Percentiles rank a stretch among this genome's conserved stretches.
These are phyloP conservation scores for Sindora glabra DNA, from an alignment of 306 rosid species.

Conservation along the genomic window DNA sequence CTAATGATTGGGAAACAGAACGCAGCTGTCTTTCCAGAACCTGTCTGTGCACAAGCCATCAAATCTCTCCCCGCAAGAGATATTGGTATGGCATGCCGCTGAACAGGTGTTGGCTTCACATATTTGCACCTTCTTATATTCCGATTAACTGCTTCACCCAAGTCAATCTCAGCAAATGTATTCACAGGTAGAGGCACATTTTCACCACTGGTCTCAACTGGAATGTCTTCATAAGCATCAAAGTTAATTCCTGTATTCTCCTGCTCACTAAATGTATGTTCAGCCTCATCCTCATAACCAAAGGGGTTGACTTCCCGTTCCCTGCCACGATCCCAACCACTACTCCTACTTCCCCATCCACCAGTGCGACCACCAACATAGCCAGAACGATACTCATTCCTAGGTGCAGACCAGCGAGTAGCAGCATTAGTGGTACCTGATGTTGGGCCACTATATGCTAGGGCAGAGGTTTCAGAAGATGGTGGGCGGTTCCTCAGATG, in stretches of 20 bases:
- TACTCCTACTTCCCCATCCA: constrained; percentile 47
- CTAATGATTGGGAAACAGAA: constrained; percentile 84
- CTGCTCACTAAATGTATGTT: constrained; percentile 35
- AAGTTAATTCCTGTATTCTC: constrained; percentile 66
- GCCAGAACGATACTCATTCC: constrained; percentile 46
- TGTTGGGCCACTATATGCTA: constrained; percentile 25
- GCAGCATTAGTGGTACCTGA: constrained; percentile 26
- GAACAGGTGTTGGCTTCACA: constrained; percentile 82
- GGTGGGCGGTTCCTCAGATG: constrained; percentile 68
- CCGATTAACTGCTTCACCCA: constrained; percentile 71
- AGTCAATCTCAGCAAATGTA: constrained; percentile 82
- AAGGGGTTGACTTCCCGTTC: constrained; percentile 74
- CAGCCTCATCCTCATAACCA: constrained; percentile 45
- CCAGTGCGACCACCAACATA: constrained; percentile 33
- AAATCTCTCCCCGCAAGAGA: constrained; percentile 74
- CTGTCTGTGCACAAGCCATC: constrained; percentile 96
- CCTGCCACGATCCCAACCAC: constrained; percentile 71
- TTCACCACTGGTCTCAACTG: constrained; percentile 76
- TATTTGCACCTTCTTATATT: constrained; percentile 78
- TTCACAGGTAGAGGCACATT: constrained; percentile 70
- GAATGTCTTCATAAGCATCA: constrained; percentile 83
- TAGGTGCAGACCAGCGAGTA: constrained; percentile 41
- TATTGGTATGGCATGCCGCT: constrained; percentile 79
- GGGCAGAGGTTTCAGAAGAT: constrained; percentile 36
- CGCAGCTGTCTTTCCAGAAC: constrained; percentile 93